These are phyloP conservation scores for Kingdonia uniflora DNA, from an alignment of 164 flowering plant species.

Conservation along the genomic window DNA sequence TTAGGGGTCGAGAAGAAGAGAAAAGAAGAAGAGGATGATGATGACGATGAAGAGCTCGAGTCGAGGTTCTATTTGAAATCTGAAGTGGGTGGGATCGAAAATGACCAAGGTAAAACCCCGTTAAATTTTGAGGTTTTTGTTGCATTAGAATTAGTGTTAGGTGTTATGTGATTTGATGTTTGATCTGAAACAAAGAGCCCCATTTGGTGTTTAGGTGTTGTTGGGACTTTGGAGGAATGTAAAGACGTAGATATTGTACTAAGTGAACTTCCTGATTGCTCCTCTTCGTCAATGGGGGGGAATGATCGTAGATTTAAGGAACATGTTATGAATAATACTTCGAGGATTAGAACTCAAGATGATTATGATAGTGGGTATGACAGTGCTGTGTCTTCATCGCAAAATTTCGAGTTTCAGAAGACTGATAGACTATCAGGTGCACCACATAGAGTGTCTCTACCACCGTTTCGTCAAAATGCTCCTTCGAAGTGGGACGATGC, in stretches of 20 bases:
- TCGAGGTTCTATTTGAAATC: conserved; percentile 40
- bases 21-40: conserved; percentile 22
- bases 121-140: too few species aligned
- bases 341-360: conserved; percentile 35
- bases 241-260: conserved; percentile 66
- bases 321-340: conserved; percentile 16
- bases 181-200: not conserved
- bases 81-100: conserved; percentile 23
- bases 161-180: not conserved
- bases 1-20: conserved; percentile 59
- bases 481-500: conserved; percentile 98
- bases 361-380: conserved; percentile 38
- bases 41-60: conserved; percentile 27
- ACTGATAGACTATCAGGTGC: conserved; percentile 28
- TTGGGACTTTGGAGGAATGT: conserved; percentile 35
- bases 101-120: conserved; percentile 29
- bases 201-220: conserved; percentile 15
- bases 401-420: conserved; percentile 67
- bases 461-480: conserved; percentile 61
- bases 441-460: conserved; percentile 40
- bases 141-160: not conserved
- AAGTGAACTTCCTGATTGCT: conserved; percentile 39
- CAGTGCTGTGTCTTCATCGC: conserved; percentile 28
- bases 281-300: conserved; percentile 20
- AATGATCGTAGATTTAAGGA: conserved; percentile 37